Base-by-base conservation (phyloP, 2,329 filamentous ascomycete genomes). In the Alternaria brassicicola region DNA sequence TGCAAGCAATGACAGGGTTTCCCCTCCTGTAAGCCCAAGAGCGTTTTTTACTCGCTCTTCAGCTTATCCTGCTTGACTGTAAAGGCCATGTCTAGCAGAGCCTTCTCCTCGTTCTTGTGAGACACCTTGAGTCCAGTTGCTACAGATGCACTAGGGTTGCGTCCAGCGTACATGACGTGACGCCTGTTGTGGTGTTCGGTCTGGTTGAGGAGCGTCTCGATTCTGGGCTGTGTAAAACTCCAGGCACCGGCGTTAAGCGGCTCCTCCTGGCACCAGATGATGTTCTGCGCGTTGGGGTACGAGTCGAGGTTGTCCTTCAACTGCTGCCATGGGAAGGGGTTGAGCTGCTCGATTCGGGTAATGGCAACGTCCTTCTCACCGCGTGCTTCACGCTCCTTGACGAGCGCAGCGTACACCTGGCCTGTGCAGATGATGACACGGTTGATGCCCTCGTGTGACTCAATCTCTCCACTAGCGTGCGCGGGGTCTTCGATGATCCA, bases 311-410 rank as follows among this genome's bases (percentile, higher is more conserved):
- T 98, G 79, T 98, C 94, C 84, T 91, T 92, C 54, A 99, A 87
- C 80, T 95, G 93, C 71, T 93, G 89, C 94, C 95, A 99, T 50
- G 95, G 95, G 91, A 99, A 99, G 73, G 95, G 95, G 83, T 99
- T 93, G 61, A 99, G 87, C 82, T 99, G 95, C 83, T 99, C 95
- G 68, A 99, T 88, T 76, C 95, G 93, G 21, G 93, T 97, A 77
- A 99, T 89, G 74, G 94, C 95, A 19, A 94, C 91, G 76, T 97
- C 89, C 79, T 93, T 92, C 76, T 97, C 86, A 66, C 90, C 89
- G 77, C 96, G 90, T 64, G 92, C 86, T 70, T 90, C 87, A 71
- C 95, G 93, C 85, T 97, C 88, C 84, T 98, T 98, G 82, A 90
- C 84, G 42, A 99, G 87, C 23, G 93, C 89, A 49, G 90, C 88